phyloP scores from a whole-genome alignment of 331 rosid genomes.

The Malus hybrid region DNA sequence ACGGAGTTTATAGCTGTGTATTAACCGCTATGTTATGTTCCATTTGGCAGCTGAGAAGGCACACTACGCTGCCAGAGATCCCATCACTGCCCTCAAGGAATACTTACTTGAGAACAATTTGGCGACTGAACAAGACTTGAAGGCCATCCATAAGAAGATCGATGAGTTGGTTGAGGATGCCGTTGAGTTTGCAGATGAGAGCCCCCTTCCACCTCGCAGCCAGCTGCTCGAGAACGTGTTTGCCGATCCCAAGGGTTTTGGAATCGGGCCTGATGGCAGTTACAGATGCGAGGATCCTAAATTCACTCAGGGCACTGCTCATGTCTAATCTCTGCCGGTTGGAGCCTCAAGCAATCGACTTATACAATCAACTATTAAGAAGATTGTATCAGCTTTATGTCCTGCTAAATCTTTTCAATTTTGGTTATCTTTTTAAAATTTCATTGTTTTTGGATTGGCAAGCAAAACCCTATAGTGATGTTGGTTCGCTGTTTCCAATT shows the following conservation, averaged over 20 bases:
- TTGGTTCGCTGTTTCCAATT: background rate
- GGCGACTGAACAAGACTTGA: slow-evolving; percentile 68
- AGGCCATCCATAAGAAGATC: slow-evolving; percentile 69
- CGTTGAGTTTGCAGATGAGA: slow-evolving; percentile 80
- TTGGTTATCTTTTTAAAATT: slow-evolving; percentile 17
- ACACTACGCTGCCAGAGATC: slow-evolving; percentile 82
- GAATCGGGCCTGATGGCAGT: slow-evolving; percentile 90
- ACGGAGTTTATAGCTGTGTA: too few species aligned
- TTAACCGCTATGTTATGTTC: slow-evolving; percentile 1
- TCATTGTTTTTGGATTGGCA: slow-evolving; percentile 9
- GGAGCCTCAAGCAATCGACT: background rate
- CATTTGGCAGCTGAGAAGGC: slow-evolving; percentile 83
- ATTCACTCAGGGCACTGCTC: slow-evolving; percentile 95
- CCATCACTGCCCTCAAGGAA: slow-evolving; percentile 69
- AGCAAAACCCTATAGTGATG: background rate
- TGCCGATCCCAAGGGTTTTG: slow-evolving; percentile 98
- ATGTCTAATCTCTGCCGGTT: slow-evolving; percentile 41
- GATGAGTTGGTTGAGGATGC: slow-evolving; percentile 77
- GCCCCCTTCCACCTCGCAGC: slow-evolving; percentile 75
- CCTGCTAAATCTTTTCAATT: slow-evolving; percentile 18
- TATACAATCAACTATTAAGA: background rate
- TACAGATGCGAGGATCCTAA: slow-evolving; percentile 99
- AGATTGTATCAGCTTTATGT: slow-evolving; percentile 16
- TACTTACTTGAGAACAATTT: slow-evolving; percentile 64
- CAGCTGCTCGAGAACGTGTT: slow-evolving; percentile 96